Conservation (phyloP, 2,329 filamentous ascomycete genomes). For the Bisporella sp. region DNA sequence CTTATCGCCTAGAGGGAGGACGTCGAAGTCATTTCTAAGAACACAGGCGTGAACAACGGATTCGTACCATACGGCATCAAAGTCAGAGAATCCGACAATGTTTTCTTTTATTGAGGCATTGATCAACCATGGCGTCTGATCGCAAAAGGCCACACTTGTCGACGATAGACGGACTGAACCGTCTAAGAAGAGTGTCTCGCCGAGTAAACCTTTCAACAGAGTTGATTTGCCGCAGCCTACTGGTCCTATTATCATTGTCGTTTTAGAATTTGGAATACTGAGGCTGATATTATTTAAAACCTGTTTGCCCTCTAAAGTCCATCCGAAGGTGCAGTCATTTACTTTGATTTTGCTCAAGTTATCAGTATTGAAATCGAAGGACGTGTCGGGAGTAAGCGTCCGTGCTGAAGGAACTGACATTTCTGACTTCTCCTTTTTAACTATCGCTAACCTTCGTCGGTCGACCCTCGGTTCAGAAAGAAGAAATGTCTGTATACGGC, state of each 20-base stretch:
- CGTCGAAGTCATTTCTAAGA: conserved; percentile 16
- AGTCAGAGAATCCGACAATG: conserved; percentile 28
- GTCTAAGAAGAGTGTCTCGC: conserved; percentile 20
- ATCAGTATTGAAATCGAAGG: too few species aligned
- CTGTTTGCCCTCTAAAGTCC: background rate
- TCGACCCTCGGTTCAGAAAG: conserved; percentile 1
- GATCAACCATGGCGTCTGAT: conserved; percentile 37
- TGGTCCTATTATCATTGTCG: conserved; percentile 23
- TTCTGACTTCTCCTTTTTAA: too few species aligned
- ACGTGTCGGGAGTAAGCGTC: too few species aligned
- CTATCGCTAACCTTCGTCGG: background rate
- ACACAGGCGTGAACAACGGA: conserved; percentile 19
- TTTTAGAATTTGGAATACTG: background rate
- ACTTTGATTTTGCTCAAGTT: too few species aligned
- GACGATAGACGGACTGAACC: conserved; percentile 10
- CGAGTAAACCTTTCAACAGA: conserved; percentile 19
- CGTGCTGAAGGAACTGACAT: too few species aligned
- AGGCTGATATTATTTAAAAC: conserved; percentile 2
- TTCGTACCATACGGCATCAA: conserved; percentile 23
- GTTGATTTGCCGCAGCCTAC: conserved; percentile 25
- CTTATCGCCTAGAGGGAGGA: conserved; percentile 21
- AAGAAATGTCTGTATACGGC: conserved; percentile 21
- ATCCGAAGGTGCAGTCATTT: conserved; percentile 2
- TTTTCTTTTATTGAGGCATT: conserved; percentile 34
- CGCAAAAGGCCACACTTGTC: conserved; percentile 32